Evolutionary conservation across 129 eudicot genomes (phyloP), one percentile per base, ranked within the genome.

Genomic region (Pittosporum tobira): DNA sequence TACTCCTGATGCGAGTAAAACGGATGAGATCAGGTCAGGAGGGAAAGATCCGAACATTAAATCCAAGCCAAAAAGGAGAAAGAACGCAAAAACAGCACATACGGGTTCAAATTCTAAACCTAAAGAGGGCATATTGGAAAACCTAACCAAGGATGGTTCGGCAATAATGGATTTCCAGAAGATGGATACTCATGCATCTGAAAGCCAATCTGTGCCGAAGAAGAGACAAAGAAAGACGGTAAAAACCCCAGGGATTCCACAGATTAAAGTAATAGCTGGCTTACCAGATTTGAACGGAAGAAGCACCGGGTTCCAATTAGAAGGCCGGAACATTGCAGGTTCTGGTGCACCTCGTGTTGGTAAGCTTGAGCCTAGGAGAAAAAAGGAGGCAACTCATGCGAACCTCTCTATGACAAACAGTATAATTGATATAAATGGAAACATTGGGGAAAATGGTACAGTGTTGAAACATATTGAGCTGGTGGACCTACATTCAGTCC

Each of bases 251-350:
- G 74, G 48, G 28, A 56, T 48, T 26, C 63, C 59, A 22, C 43
- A 60, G 12, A 38, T 59, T 22, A 59, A 59, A 38, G 51, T 16
- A 43, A 43, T 38, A 15, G 50, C 64, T 10, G 48, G 36, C 4
- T 19, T 23, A 18, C 6, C 64, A 6, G 64, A 24, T 63, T 46
- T 70, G 47, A 70, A 66, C 40, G 71, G 67, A 48, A 59, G 29
- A 36, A 25, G 21, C 30, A 11, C 40, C 3, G 31, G 59, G 50
- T 48, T 54, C 12, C 53, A 50, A 27, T 48, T 40, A 31, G 62
- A 51, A 28, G 53, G 51, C 1, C 21, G 15, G 16, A 66, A 57
- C 22, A 16, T 20, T 5, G 29, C 28, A 26, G 44, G 22, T 19
- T 38, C 51, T 50, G 45, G 12, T 36, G 34, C 62, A 8, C 34